These are phyloP conservation scores for Dalbergia cochinchinensis DNA, from an alignment of 306 rosid species.

Conservation along the genomic window DNA sequence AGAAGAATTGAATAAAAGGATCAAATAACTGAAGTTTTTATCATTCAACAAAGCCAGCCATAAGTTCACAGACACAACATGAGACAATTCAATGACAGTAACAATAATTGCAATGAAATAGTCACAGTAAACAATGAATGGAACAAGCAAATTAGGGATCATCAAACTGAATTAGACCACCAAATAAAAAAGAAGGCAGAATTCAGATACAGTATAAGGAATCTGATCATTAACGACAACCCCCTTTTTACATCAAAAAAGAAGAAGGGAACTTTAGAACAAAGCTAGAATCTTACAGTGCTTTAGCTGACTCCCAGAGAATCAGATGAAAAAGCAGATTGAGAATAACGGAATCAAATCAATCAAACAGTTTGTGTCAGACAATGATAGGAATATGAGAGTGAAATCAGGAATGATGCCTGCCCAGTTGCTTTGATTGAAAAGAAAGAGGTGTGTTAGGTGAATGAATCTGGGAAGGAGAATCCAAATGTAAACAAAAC, in stretches of 20 bases:
- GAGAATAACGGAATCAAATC: background rate
- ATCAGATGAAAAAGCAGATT: background rate
- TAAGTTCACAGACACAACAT: constrained; percentile 12
- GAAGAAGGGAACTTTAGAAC: constrained; percentile 1
- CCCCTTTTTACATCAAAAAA: background rate
- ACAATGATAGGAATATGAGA: background rate
- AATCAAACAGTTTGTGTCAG: constrained; percentile 11
- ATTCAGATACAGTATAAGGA: constrained; percentile 17
- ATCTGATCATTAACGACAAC: constrained; percentile 13
- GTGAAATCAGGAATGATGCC: constrained; percentile 4
- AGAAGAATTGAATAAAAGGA: background rate
- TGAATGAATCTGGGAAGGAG: constrained; percentile 45
- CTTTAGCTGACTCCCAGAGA: constrained; percentile 17
- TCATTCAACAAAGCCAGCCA: constrained; percentile 23
- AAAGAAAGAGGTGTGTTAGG: background rate
- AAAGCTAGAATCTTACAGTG: constrained; percentile 43
- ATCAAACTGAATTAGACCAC: constrained; percentile 21
- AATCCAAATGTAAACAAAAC: constrained; percentile 7
- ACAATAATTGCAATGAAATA: constrained; percentile 13
- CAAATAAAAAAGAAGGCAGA: constrained; percentile 6
- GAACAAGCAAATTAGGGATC: constrained; percentile 11
- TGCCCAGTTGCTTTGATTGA: constrained; percentile 2
- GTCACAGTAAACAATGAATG: background rate
- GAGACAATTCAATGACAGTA: background rate
- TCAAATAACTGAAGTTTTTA: background rate